A percentile compares a stretch with the other conserved stretches of the same genome.
Evolutionary conservation across 2,329 filamentous ascomycete species (phyloP).

Genomic region (Waltergamsia citrina): DNA sequence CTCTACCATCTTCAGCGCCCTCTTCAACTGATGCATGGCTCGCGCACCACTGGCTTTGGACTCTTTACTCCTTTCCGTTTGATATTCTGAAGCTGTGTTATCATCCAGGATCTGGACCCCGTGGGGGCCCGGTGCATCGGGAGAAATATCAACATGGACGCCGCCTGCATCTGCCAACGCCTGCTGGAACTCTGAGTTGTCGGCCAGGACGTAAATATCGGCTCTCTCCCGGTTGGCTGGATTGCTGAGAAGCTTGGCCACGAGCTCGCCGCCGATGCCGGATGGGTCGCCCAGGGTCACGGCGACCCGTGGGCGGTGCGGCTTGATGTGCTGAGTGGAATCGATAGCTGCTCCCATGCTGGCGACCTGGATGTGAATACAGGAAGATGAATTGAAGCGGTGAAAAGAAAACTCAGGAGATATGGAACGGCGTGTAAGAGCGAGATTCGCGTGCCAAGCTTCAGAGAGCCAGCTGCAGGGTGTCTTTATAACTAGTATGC

Average conservation of each 20-base stretch:
- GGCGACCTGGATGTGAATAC: too few relatives aligned
- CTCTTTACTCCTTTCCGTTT: conserved; percentile 9
- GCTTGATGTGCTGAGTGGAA: neutral
- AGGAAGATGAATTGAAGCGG: too few relatives aligned
- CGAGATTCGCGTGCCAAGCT: too few relatives aligned
- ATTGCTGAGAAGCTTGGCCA: conserved; percentile 19
- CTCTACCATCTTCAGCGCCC: conserved; percentile 14
- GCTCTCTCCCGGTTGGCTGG: conserved; percentile 13
- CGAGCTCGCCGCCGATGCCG: conserved; percentile 19
- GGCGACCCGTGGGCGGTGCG: conserved; percentile 15
- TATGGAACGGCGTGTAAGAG: too few relatives aligned
- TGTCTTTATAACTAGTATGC: too few relatives aligned
- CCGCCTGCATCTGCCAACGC: conserved; percentile 13
- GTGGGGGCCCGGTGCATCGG: conserved; percentile 9
- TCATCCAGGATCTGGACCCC: conserved; percentile 18
- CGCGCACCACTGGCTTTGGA: conserved; percentile 14
- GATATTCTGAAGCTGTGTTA: conserved; percentile 8
- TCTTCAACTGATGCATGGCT: conserved; percentile 15
- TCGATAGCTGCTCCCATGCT: too few relatives aligned
- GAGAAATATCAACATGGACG: conserved; percentile 7
- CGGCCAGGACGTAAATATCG: conserved; percentile 18
- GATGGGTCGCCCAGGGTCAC: conserved; percentile 20
- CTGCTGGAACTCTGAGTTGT: conserved; percentile 13
- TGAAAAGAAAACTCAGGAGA: too few relatives aligned
- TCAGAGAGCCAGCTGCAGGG: too few relatives aligned